Evolutionary conservation across 2,329 filamentous ascomycete genomes (phyloP).

Genomic region (Ascochyta pisi): DNA sequence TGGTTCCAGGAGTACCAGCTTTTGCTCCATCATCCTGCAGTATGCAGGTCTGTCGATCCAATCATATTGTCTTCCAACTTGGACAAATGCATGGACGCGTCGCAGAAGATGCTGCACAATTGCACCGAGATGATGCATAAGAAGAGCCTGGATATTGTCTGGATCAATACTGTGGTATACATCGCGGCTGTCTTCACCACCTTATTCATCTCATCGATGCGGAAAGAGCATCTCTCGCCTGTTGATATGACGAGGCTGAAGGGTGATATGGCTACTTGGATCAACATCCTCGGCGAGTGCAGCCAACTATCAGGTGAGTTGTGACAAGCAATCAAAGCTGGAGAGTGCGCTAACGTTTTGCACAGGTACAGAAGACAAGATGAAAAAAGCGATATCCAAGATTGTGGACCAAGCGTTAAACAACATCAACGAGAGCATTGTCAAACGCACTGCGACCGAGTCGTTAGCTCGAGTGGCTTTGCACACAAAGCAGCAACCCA

Average conservation of each 20-base stretch:
- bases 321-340: not conserved
- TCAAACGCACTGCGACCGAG: constrained; percentile 53
- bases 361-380: constrained; percentile 55
- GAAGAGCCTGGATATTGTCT: constrained; percentile 77
- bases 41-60: constrained; percentile 60
- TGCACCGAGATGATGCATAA: constrained; percentile 66
- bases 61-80: constrained; percentile 65
- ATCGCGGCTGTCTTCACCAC: constrained; percentile 76
- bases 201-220: constrained; percentile 72
- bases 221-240: constrained; percentile 65
- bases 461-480: constrained; percentile 50
- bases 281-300: constrained; percentile 71
- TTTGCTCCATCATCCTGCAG: constrained; percentile 60
- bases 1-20: constrained; percentile 59
- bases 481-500: constrained; percentile 36
- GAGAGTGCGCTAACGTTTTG: not conserved
- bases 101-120: constrained; percentile 68
- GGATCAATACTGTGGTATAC: constrained; percentile 76
- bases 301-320: constrained; percentile 70
- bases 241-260: constrained; percentile 67
- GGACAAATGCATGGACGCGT: constrained; percentile 68
- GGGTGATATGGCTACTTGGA: constrained; percentile 73
- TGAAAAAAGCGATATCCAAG: constrained; percentile 57
- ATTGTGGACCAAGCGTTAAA: constrained; percentile 58
- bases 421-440: constrained; percentile 55